These are phyloP conservation scores for Podospora bellae-mahoneyi DNA, from an alignment of 495 filamentous ascomycete species.

Conservation along the genomic window DNA sequence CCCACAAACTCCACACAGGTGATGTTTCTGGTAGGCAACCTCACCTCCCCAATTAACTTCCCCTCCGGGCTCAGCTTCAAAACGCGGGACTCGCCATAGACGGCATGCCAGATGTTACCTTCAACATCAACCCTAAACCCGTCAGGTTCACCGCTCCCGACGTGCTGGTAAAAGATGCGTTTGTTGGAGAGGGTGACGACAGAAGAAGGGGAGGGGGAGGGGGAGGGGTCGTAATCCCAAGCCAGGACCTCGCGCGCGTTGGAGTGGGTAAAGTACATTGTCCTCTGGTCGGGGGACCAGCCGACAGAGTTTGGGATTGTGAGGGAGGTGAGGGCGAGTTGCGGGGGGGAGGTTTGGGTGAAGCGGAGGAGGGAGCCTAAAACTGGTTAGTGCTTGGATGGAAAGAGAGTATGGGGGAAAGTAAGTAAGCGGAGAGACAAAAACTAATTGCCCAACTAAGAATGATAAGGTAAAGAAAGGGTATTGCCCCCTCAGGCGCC, in stretches of 20 bases:
- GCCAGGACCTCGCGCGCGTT: conserved; percentile 67
- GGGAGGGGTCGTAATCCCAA: conserved; percentile 66
- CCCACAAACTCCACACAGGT: conserved; percentile 73
- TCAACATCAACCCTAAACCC: conserved; percentile 70
- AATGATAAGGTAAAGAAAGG: not conserved
- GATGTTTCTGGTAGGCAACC: conserved; percentile 63
- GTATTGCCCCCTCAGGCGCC: not conserved
- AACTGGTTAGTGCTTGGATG: too few relatives aligned
- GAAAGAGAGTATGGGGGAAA: too few relatives aligned
- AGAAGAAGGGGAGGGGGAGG: conserved; percentile 58
- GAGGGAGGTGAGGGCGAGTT: conserved; percentile 32
- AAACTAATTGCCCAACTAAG: not conserved
- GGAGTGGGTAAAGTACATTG: conserved; percentile 81
- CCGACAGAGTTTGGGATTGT: conserved; percentile 87
- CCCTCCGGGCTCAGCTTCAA: conserved; percentile 64
- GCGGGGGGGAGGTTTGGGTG: conserved; percentile 20
- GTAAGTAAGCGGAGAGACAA: not conserved
- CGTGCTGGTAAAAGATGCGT: conserved; percentile 62
- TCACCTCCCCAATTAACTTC: conserved; percentile 62
- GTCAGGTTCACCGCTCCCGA: conserved; percentile 63
- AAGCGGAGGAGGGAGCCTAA: conserved; percentile 44
- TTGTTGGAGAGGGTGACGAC: conserved; percentile 61
- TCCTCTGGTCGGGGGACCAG: conserved; percentile 67
- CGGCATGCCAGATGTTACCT: conserved; percentile 73
- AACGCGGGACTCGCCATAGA: conserved; percentile 67